phyloP scores from a whole-genome alignment of 2,329 filamentous ascomycete genomes.

The Monosporascus sp. region DNA sequence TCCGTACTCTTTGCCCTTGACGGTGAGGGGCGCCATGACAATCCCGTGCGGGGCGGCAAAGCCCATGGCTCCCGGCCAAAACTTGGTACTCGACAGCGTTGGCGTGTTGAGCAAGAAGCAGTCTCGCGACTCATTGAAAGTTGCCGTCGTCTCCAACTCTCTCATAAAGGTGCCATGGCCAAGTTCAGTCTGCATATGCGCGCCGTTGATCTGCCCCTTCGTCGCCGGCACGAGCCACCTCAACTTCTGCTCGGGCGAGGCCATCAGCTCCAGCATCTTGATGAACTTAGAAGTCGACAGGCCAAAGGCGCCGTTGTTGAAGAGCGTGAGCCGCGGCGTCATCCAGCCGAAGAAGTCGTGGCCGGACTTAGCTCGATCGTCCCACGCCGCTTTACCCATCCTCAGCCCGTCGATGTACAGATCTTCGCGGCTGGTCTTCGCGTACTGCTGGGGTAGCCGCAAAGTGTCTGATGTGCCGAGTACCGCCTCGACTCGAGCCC shows the following conservation, averaged over 20 bases:
- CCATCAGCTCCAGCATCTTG: constrained; percentile 10
- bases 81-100: constrained; percentile 22
- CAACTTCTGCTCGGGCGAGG: constrained; percentile 1
- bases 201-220: constrained; percentile 20
- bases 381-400: constrained; percentile 17
- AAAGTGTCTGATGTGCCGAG: constrained; percentile 12
- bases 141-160: constrained; percentile 28
- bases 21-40: constrained; percentile 25
- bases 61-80: constrained; percentile 25
- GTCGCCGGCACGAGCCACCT: constrained; percentile 11
- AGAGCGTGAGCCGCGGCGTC: constrained; percentile 10
- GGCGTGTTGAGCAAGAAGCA: constrained; percentile 27
- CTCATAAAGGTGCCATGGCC: constrained; percentile 26
- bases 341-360: constrained; percentile 19
- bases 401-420: constrained; percentile 18
- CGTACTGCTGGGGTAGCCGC: constrained; percentile 19
- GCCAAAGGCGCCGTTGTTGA: constrained; percentile 11
- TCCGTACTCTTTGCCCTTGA: constrained; percentile 21
- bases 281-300: constrained; percentile 13
- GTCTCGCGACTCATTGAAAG: constrained; percentile 21
- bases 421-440: constrained; percentile 18
- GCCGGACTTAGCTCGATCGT: constrained; percentile 16
- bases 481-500: constrained; percentile 6
- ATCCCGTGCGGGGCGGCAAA: constrained; percentile 24
- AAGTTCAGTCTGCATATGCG: constrained; percentile 27